Evolutionary conservation across 23 red algal species (phyloP).

Genomic region (Gracilaria caudata): DNA sequence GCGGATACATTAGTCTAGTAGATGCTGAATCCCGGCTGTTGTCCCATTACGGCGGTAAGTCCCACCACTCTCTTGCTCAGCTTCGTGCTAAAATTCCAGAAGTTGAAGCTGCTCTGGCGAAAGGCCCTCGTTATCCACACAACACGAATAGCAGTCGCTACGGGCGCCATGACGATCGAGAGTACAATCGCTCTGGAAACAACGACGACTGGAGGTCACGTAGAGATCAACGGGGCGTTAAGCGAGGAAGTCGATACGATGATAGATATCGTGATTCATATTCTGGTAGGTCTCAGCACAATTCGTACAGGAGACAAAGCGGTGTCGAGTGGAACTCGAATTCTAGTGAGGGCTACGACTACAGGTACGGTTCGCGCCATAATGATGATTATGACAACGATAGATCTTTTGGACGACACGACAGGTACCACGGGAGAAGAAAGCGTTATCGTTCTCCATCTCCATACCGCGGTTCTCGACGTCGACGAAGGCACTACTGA

Average conservation of each 20-base stretch:
- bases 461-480: conserved; percentile 18
- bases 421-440: conserved; percentile 31
- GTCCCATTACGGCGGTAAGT: conserved; percentile 72
- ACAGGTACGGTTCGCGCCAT: conserved; percentile 27
- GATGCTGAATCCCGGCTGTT: conserved; percentile 68
- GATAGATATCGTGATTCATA: background rate
- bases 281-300: conserved; percentile 1
- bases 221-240: conserved; percentile 18
- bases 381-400: conserved; percentile 32
- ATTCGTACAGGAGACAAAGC: conserved; percentile 7
- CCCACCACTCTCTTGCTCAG: conserved; percentile 59
- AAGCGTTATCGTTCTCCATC: conserved; percentile 50
- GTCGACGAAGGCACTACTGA: conserved; percentile 34
- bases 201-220: conserved; percentile 30
- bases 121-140: background rate
- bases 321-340: background rate
- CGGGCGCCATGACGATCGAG: background rate
- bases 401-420: conserved; percentile 8
- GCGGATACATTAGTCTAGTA: conserved; percentile 60
- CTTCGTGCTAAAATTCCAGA: conserved; percentile 60
- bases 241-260: conserved; percentile 28
- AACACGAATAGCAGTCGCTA: background rate
- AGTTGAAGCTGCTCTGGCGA: conserved; percentile 24
- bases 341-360: conserved; percentile 10
- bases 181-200: conserved; percentile 2